Base-by-base conservation (phyloP, 306 rosid species). In the Castanea mollissima region DNA sequence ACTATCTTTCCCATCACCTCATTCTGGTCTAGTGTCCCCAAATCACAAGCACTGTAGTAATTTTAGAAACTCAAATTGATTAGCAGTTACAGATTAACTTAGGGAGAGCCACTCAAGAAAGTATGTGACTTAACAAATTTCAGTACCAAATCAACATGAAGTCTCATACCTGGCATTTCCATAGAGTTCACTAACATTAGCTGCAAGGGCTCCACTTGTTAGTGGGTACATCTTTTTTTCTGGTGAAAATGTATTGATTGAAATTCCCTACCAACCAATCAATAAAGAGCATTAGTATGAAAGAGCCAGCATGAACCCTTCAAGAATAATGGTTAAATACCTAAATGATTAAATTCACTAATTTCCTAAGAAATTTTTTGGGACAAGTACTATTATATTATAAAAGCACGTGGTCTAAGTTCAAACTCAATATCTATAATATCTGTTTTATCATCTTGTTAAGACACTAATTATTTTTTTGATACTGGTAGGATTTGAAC, bases 1-100 rank as follows among this genome's bases (percentile, higher is more conserved):
- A 92, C 92, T 60, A 92, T 88, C 76, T 35, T 94, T 2, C 97
- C 97, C 83, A 52, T 78, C 86, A 94, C 97, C 74, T 82, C 85
- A 71, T 85, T 69, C 84, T 76, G 8, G 78, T 55, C 71, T 18
- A 94, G 71, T 13, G 90, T 88, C 79, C 88, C 89, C 32, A 58
- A 62, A 41, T 94, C 95, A 84, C 97, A 94, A 59, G 88, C 85
- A 83, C 98, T 91, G 83, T 67, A 78, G 76, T 65, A 55, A 60
- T 52, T 51, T 78, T 21, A 25, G 44, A 25, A 23, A 1, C 71
- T 84, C 84, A 72, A 67, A 76, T 41, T 15, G 2, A 52, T 55
- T 63, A 44, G 31, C 41, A 55, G 55, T 27, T 52, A 6, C 21
- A 20, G 46, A 69, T 41, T 13, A 11, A 16, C 52, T 15, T 16